Base-by-base conservation (phyloP, 192 early-diverging fungal species). In the Coemansia biformis region DNA sequence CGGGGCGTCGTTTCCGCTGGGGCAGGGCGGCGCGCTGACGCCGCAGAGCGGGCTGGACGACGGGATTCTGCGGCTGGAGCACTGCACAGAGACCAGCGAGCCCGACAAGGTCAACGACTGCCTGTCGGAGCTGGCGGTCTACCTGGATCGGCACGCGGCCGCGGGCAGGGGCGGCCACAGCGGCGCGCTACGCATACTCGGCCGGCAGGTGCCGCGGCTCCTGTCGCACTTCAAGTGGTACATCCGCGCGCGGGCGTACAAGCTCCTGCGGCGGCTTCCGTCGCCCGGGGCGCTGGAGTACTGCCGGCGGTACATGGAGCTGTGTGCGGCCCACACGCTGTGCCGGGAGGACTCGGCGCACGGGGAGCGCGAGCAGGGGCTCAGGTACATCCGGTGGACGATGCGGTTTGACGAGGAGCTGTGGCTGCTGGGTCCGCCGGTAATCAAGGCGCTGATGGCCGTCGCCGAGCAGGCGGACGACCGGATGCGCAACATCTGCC, bases 381-480 rank as follows among this genome's bases (percentile, higher is more conserved):
- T 77, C 21, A 77, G 72, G 49, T 77, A 59, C 39, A 33, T 68
- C 10, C 58, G 68, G 19, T 71, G 63, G 57, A 67, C 68, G 18
- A 64, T 72, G 59, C 60, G 59, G 15, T 63, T 48, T 42, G 57
- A 48, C 36, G 51, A 46, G 13, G 34, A 34, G 2, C 12, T 43
- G 29, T 75, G 71, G 71, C n/a, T 73, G 41, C 46, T 73, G 10
- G 52, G 41, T 13, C 48, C 63, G 29, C 51, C 21, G 14, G 64
- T 75, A 4, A 9, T 64, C n/a, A 75, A 66, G 47, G 53, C 59
- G 23, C 28, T 77, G 17, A 64, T 77, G 60, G 63, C 68, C 0
- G 45, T 77, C 24, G 50, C 75, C 3, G 75, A 77, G 49, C 75
- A 68, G 39, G 59, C 57, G 0, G 75, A 77, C 28, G 75, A 77